A percentile compares a stretch with the other conserved stretches of the same genome.
Conservation (phyloP, 1,284 basidiomycete species). For the Austropuccinia psidii region DNA sequence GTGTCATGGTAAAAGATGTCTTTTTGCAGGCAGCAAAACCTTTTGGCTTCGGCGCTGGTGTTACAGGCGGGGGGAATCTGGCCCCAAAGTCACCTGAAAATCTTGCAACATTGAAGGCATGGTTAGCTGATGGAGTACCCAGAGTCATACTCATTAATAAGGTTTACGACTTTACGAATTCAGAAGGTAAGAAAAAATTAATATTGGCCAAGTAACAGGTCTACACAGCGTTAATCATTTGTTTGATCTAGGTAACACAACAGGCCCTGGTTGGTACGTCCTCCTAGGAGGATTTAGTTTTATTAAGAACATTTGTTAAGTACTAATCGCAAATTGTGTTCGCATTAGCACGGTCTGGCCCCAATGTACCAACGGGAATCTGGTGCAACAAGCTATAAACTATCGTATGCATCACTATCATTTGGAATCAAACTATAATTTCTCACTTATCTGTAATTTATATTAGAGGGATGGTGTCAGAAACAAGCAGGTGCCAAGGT, state of each 20-base stretch:
- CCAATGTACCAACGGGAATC: neutral
- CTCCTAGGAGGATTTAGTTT: neutral
- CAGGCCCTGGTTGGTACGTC: slow-evolving; percentile 12
- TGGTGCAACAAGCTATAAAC: neutral
- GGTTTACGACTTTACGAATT: slow-evolving; percentile 16
- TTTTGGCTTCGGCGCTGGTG: neutral
- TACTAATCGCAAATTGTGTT: too few species aligned
- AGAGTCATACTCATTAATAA: slow-evolving; percentile 27
- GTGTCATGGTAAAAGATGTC: too few species aligned
- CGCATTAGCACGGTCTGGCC: neutral
- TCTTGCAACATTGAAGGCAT: neutral
- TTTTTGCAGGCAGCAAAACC: neutral
- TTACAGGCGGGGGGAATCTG: slow-evolving; percentile 22
- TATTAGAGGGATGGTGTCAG: neutral
- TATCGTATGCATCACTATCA: neutral
- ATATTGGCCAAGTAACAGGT: neutral
- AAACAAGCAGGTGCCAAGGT: neutral
- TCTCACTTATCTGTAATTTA: too few species aligned
- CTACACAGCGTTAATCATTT: neutral
- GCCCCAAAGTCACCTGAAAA: neutral
- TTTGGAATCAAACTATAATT: neutral
- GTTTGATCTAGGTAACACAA: neutral
- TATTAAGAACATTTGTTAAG: neutral
- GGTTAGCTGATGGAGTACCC: slow-evolving; percentile 16
- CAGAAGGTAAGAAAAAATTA: neutral